Evolutionary conservation across 306 rosid species (phyloP).

Genomic region (Delonix regia): DNA sequence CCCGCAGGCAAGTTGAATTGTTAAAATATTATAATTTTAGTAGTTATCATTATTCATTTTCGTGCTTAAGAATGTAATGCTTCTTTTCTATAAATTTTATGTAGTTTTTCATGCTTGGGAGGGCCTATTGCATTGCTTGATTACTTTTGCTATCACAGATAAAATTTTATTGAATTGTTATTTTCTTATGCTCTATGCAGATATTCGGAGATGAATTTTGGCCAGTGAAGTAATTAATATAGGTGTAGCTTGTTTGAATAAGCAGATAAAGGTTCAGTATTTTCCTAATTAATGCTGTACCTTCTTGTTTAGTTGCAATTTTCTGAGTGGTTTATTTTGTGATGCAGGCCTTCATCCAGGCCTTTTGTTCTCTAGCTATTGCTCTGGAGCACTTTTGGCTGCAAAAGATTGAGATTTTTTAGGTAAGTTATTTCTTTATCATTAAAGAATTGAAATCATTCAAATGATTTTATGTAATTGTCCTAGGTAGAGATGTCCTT

Average conservation of each 20-base stretch:
- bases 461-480: background rate
- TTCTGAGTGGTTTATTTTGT: constrained; percentile 50
- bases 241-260: constrained; percentile 67
- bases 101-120: constrained; percentile 2
- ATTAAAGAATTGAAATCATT: background rate
- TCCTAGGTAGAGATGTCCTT: background rate
- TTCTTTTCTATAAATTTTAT: background rate
- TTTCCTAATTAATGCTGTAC: constrained; percentile 33
- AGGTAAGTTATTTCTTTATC: constrained; percentile 51
- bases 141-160: constrained; percentile 19
- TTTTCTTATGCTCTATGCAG: constrained; percentile 49
- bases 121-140: background rate
- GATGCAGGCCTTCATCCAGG: constrained; percentile 73
- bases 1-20: constrained; percentile 71
- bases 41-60: background rate
- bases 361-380: constrained; percentile 83
- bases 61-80: background rate
- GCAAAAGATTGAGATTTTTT: constrained; percentile 64
- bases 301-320: constrained; percentile 32
- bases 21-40: background rate
- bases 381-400: constrained; percentile 89
- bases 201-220: constrained; percentile 95
- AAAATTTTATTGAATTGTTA: constrained; percentile 29
- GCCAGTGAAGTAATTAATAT: constrained; percentile 67
- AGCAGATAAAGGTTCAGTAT: constrained; percentile 61